Evolutionary conservation across 1,284 basidiomycete species (phyloP), one percentile per base, ranked within the genome.

Genomic region (Ganoderma resinaceum): DNA sequence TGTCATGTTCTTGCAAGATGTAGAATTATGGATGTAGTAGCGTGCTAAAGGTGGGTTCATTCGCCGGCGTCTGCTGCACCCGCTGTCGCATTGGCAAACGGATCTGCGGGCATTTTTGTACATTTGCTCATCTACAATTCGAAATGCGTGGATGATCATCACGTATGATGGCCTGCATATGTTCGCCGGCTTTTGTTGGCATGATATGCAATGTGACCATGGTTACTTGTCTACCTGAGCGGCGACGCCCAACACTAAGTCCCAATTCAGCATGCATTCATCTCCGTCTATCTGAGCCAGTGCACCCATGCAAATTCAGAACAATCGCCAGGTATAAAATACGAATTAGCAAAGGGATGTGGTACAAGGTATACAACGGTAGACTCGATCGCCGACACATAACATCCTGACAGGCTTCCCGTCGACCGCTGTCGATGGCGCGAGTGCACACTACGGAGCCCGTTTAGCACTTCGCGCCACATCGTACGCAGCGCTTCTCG

Each of bases 401-500:
- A 55, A 55, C 9, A 31, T 53, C 29, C 20, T 7, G 20, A 33
- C 29, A 9, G 18, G 18, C 52, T 33, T 4, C 52, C 9, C 6
- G 18, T 55, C 29, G 23, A 52, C 46, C 46, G 23, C 46, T 26
- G 46, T 52, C 52, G 52, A 33, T 20, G 18, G 52, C 20, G 16
- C 0, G n/a, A 23, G 11, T n/a, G 46, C 8, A 8, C n/a, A 49
- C 46, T 42, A n/a, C n/a, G 18, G 46, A 6, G n/a, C 33, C 33
- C 33, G n/a, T 59, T 59, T 38, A 59, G 20, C 33, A 37, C 67
- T 67, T 70, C 52, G 38, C 72, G n/a, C 74, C 73, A 53, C 74
- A 75, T 23, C 74, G 74, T 49, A 70, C 66, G 63, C 74, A 75
- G 2, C 70, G 72, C 67, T 72, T 72, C 66, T 73, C 67, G 16